Percentiles rank a stretch among this genome's conserved stretches.
Conservation (phyloP, 2,329 filamentous ascomycete species). For the Ophiostoma triangulosporum region DNA sequence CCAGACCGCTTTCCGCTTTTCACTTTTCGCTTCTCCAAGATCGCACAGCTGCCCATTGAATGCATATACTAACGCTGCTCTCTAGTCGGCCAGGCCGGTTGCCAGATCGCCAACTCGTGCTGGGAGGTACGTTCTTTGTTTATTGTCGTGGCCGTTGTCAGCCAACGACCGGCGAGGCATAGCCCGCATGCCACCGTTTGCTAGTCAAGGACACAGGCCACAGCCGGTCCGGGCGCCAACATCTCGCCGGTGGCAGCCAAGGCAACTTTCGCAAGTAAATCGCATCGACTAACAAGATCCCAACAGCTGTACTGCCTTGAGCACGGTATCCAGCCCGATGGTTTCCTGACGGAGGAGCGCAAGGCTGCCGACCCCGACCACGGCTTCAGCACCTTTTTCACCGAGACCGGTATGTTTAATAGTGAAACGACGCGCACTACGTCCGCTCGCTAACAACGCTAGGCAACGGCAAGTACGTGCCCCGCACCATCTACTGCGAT, state of each 20-base stretch:
- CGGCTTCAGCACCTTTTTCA: conserved; percentile 99
- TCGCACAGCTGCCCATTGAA: not conserved
- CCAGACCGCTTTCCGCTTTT: not conserved
- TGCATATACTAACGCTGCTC: conserved; percentile 34
- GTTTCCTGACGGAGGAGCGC: conserved; percentile 95
- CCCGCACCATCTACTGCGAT: conserved; percentile 98
- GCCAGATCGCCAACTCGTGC: conserved; percentile 99
- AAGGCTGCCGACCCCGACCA: conserved; percentile 87
- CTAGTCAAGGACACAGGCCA: not conserved
- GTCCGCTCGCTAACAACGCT: not conserved
- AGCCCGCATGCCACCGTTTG: not conserved
- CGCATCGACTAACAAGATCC: conserved; percentile 4
- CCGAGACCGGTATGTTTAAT: conserved; percentile 70
- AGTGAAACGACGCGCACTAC: too few relatives aligned
- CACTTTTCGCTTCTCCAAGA: too few relatives aligned
- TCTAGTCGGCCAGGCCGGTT: conserved; percentile 98
- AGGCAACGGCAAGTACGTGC: conserved; percentile 99
- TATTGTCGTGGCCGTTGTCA: not conserved
- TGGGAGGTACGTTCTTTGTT: conserved; percentile 77
- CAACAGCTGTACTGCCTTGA: conserved; percentile 95
- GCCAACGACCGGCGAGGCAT: not conserved
- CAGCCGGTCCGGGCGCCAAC: not conserved
- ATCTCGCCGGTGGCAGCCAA: not conserved
- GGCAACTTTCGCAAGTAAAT: not conserved
- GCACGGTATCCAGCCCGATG: conserved; percentile 99